Conservation (phyloP, 2,329 filamentous ascomycete genomes). For the Aspergillus hiratsukae region DNA sequence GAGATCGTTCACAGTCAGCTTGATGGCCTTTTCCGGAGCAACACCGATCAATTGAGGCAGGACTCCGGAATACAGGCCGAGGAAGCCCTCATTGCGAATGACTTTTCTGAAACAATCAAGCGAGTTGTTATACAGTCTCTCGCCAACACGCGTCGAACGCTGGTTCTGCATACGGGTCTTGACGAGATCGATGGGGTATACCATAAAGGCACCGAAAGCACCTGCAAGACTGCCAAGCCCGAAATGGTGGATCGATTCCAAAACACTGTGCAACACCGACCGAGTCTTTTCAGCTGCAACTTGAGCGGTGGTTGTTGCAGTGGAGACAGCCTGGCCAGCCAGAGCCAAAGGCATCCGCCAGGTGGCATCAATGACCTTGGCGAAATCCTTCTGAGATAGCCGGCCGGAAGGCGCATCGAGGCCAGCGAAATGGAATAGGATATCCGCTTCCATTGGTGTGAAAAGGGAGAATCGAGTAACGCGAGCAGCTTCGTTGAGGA, state of each 20-base stretch:
- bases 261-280: conserved; percentile 57
- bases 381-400: conserved; percentile 77
- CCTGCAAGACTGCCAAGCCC: conserved; percentile 82
- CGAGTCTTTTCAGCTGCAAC: conserved; percentile 54
- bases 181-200: conserved; percentile 97
- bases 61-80: conserved; percentile 89
- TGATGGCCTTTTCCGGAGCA: conserved; percentile 99
- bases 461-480: conserved; percentile 93
- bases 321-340: conserved; percentile 43
- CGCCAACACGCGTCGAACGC: conserved; percentile 72
- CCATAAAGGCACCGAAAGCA: conserved; percentile 98
- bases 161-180: conserved; percentile 99
- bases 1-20: conserved; percentile 95
- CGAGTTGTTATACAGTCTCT: conserved; percentile 94
- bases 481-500: conserved; percentile 86
- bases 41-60: conserved; percentile 94
- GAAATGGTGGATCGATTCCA: conserved; percentile 87
- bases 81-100: conserved; percentile 83
- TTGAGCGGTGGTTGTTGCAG: conserved; percentile 42
- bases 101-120: conserved; percentile 94
- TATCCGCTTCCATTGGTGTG: conserved; percentile 97
- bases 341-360: conserved; percentile 68
- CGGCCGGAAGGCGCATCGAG: conserved; percentile 84
- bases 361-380: conserved; percentile 89
- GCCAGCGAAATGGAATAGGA: conserved; percentile 96